Conservation (phyloP, 2,329 filamentous ascomycete genomes). For the Ilyonectria mors-panacis region DNA sequence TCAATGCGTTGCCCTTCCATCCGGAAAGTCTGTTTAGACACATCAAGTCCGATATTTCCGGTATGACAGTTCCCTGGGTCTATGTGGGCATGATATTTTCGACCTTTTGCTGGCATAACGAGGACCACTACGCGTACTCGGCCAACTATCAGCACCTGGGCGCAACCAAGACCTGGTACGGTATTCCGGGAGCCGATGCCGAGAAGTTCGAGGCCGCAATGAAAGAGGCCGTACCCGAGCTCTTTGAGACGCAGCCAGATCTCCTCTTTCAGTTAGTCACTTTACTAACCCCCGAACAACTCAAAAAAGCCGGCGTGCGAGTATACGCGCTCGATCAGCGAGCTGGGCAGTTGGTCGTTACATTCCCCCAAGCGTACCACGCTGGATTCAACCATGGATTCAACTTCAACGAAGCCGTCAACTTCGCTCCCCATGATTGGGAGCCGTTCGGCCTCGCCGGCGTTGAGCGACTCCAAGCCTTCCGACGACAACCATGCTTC, state of each 20-base stretch:
- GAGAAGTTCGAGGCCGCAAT: conserved; percentile 97
- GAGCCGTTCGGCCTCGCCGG: conserved; percentile 91
- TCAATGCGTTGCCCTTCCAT: conserved; percentile 92
- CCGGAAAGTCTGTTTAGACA: conserved; percentile 94
- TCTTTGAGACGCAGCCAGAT: conserved; percentile 98
- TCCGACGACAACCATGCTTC: conserved; percentile 94
- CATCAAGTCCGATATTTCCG: conserved; percentile 98
- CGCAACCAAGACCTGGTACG: conserved; percentile 99
- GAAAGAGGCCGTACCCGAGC: conserved; percentile 92
- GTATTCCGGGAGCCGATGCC: conserved; percentile 93
- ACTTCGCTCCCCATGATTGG: conserved; percentile 96
- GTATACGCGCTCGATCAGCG: conserved; percentile 97
- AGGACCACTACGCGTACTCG: conserved; percentile 98
- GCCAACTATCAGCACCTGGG: conserved; percentile 99
- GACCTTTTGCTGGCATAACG: conserved; percentile 99
- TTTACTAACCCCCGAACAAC: conserved; percentile 90
- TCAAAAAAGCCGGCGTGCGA: conserved; percentile 91
- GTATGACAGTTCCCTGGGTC: conserved; percentile 99
- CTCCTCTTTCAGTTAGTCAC: conserved; percentile 98
- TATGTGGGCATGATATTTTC: conserved; percentile 99
- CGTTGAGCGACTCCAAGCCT: conserved; percentile 87
- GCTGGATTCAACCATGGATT: conserved; percentile 99
- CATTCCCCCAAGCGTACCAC: conserved; percentile 97
- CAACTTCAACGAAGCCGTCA: conserved; percentile 99
- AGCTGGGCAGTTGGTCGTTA: conserved; percentile 95